Conservation (phyloP, 306 rosid genomes). For the Acacia melanoxylon region DNA sequence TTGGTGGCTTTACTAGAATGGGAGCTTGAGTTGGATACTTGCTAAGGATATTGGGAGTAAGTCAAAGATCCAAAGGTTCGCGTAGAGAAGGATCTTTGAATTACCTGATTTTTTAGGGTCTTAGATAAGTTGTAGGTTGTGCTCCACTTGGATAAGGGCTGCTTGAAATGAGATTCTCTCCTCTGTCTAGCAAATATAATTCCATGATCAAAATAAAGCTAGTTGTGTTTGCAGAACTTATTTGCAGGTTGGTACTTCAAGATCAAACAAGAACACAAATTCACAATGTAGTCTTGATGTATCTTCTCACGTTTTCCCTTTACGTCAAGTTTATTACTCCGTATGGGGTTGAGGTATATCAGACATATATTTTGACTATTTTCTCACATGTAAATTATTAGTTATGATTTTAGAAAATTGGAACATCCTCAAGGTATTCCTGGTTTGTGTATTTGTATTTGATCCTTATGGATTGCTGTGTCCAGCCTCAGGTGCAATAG, state of each 20-base stretch:
- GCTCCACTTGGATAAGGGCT: neutral
- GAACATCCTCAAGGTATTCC: neutral
- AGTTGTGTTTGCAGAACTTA: neutral
- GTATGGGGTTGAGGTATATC: neutral
- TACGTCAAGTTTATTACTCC: neutral
- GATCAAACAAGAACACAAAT: neutral
- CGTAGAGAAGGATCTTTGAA: neutral
- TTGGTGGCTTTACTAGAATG: conserved; percentile 13
- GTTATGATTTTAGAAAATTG: neutral
- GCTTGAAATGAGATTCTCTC: neutral
- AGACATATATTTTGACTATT: neutral
- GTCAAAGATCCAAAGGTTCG: neutral
- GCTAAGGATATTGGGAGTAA: neutral
- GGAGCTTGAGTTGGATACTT: neutral
- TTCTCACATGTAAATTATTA: neutral
- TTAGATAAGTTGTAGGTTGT: neutral
- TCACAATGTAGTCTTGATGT: neutral
- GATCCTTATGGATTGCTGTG: neutral
- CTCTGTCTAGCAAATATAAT: conserved; percentile 16
- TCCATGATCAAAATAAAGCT: neutral
- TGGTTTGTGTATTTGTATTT: neutral
- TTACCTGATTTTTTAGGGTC: neutral
- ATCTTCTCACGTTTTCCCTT: neutral
- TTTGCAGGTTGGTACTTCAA: neutral
- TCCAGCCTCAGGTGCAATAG: neutral